Conservation (phyloP, 257 asterid genomes). For the Ilex asprella region DNA sequence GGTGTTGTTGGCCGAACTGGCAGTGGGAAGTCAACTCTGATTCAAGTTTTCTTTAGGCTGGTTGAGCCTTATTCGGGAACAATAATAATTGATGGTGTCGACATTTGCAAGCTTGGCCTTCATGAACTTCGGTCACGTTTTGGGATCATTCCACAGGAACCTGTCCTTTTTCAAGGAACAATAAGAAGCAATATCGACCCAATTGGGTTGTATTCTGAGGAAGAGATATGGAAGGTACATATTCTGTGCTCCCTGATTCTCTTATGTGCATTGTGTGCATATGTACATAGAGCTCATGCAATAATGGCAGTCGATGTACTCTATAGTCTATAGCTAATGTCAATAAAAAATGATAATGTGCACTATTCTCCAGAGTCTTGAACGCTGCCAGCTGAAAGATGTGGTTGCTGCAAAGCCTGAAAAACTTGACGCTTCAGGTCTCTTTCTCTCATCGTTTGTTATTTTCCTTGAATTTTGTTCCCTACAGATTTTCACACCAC, state of each 20-base stretch:
- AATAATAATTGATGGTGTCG: constrained; percentile 52
- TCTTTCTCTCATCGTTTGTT: background rate
- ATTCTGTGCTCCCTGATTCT: background rate
- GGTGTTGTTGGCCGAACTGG: constrained; percentile 88
- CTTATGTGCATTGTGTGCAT: too few species aligned
- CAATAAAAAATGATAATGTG: too few species aligned
- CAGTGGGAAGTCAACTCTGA: constrained; percentile 69
- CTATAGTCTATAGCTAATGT: background rate
- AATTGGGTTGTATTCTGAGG: constrained; percentile 48
- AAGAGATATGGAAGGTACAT: constrained; percentile 75
- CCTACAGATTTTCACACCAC: background rate
- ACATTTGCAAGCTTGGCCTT: constrained; percentile 55
- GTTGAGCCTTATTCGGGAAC: constrained; percentile 60
- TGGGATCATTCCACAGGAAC: constrained; percentile 87
- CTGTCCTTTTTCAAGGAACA: constrained; percentile 69
- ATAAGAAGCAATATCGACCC: constrained; percentile 74
- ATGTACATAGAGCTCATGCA: background rate
- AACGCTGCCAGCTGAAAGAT: constrained; percentile 73
- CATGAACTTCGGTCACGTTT: constrained; percentile 69
- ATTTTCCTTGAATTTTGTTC: background rate
- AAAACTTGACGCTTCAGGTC: constrained; percentile 56
- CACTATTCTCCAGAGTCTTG: constrained; percentile 39
- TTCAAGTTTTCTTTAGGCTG: constrained; percentile 65
- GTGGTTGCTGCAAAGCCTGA: constrained; percentile 55
- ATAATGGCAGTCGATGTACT: background rate